A percentile compares a stretch with the other conserved stretches of the same genome.
These are phyloP conservation scores for Saccharomyces hybrid DNA, from an alignment of 1,139 yeast species.

Conservation along the genomic window DNA sequence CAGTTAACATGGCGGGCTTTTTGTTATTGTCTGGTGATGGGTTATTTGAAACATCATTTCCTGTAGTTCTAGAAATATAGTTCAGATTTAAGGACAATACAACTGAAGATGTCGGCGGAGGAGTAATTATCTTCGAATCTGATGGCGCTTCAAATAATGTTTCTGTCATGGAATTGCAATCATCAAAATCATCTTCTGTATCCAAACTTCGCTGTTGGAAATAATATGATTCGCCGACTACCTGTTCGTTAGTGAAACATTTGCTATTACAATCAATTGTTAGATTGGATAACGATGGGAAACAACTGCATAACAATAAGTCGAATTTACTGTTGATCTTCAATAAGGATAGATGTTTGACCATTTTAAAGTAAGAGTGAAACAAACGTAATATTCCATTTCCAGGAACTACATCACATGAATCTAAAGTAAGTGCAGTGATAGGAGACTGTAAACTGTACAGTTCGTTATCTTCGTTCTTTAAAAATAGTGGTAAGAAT, in stretches of 20 bases:
- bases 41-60: slow-evolving; percentile 6
- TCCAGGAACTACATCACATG: slow-evolving; percentile 32
- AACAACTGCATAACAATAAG: slow-evolving; percentile 43
- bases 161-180: slow-evolving; percentile 19
- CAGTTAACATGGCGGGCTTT: slow-evolving; percentile 23
- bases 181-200: slow-evolving; percentile 4
- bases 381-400: slow-evolving; percentile 31
- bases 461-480: slow-evolving; percentile 10
- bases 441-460: slow-evolving; percentile 32
- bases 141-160: slow-evolving; percentile 21
- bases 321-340: slow-evolving; percentile 39
- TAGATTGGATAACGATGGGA: slow-evolving; percentile 33
- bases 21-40: slow-evolving; percentile 10
- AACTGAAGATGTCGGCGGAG: slow-evolving; percentile 30
- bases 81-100: slow-evolving; percentile 23
- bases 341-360: slow-evolving; percentile 34
- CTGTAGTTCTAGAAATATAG: slow-evolving; percentile 17
- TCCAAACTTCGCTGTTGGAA: slow-evolving; percentile 12
- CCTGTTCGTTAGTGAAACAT: slow-evolving; percentile 34
- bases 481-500: slow-evolving; percentile 26
- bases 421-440: slow-evolving; percentile 23
- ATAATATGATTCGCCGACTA: slow-evolving; percentile 23
- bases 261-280: slow-evolving; percentile 43
- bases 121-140: slow-evolving; percentile 17
- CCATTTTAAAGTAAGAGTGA: slow-evolving; percentile 35